Conservation (phyloP, 192 early-diverging fungal species). For the Linnemannia schmuckeri region DNA sequence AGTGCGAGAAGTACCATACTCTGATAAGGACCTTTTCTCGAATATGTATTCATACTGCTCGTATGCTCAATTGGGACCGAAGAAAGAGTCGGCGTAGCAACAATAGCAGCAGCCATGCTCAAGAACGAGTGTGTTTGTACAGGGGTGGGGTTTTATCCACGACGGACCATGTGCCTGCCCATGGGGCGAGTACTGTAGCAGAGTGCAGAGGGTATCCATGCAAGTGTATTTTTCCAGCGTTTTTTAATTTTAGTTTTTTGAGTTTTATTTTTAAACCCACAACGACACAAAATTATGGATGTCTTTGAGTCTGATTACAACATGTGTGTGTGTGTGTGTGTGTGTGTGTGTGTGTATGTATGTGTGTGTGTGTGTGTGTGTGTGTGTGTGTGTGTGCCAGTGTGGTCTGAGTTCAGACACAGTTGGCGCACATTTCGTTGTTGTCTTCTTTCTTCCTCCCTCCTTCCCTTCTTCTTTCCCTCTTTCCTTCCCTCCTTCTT, state of each 20-base stretch:
- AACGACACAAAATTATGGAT: not conserved
- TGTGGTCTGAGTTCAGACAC: not conserved
- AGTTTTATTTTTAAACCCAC: conserved; percentile 1
- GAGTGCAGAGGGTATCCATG: not conserved
- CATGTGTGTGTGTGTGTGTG: not conserved
- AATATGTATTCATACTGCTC: too few relatives aligned
- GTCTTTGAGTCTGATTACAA: not conserved
- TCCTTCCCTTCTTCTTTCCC: not conserved
- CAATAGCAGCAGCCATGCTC: too few relatives aligned
- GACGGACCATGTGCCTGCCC: not conserved
- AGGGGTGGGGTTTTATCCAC: too few relatives aligned
- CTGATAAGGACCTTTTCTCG: too few relatives aligned
- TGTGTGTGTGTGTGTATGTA: not conserved
- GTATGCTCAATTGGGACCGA: too few relatives aligned
- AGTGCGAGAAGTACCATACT: too few relatives aligned
- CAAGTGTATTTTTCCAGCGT: not conserved
- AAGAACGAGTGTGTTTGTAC: too few relatives aligned
- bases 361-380: not conserved
- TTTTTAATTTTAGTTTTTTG: not conserved
- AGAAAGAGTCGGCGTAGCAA: too few relatives aligned
- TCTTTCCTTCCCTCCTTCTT: not conserved
- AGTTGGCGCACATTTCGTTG: not conserved
- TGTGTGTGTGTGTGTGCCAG: not conserved
- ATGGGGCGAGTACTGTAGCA: not conserved
- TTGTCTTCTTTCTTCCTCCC: not conserved